These are phyloP conservation scores for Volvariella volvacea DNA, from an alignment of 1,284 basidiomycete genomes.

Conservation along the genomic window DNA sequence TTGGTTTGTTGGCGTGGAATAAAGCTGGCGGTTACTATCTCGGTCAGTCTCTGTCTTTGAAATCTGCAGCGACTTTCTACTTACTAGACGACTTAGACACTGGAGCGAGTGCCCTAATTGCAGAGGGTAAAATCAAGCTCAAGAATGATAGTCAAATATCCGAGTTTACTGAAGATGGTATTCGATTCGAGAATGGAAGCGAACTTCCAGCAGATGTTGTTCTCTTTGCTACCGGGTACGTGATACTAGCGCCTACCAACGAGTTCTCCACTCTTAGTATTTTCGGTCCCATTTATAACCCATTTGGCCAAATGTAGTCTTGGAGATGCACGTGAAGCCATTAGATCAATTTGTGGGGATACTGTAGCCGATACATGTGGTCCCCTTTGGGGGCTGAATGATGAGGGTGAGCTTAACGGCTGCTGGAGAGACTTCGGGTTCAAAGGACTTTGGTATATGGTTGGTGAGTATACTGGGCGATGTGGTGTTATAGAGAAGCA, in stretches of 20 bases:
- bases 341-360: constrained; percentile 39
- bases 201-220: constrained; percentile 57
- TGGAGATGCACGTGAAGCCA: constrained; percentile 11
- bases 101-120: constrained; percentile 57
- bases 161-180: constrained; percentile 40
- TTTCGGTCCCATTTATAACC: too few species aligned
- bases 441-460: constrained; percentile 47
- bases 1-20: constrained; percentile 18
- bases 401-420: constrained; percentile 57
- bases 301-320: too few species aligned
- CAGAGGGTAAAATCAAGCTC: constrained; percentile 65
- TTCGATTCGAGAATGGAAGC: constrained; percentile 60
- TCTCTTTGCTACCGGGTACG: constrained; percentile 54
- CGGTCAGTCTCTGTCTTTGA: constrained; percentile 13
- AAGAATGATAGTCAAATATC: constrained; percentile 55
- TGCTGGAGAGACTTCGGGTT: constrained; percentile 47
- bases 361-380: constrained; percentile 37
- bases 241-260: too few species aligned
- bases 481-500: too few species aligned
- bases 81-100: constrained; percentile 36
- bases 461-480: constrained; percentile 35
- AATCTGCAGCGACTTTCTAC: neutral
- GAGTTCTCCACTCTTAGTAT: too few species aligned
- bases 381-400: constrained; percentile 56
- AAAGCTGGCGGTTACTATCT: constrained; percentile 31